Conservation (phyloP, 352 stramenopile genomes). For the Phytophthora kernoviae region DNA sequence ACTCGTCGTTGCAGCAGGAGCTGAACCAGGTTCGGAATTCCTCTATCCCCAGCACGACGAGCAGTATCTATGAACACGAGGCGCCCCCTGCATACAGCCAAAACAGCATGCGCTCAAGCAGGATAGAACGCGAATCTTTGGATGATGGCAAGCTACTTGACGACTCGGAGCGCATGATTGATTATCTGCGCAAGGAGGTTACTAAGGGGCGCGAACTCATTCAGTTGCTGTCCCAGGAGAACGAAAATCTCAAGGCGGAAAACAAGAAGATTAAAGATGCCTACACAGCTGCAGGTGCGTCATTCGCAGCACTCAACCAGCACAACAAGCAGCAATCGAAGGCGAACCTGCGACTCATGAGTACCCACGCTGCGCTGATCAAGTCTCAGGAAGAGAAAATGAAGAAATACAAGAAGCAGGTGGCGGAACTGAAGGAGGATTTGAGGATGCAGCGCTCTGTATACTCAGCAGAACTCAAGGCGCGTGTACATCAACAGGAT, state of each 20-base stretch:
- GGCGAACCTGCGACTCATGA: conserved; percentile 90
- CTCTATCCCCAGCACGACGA: conserved; percentile 30
- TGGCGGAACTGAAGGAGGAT: conserved; percentile 82
- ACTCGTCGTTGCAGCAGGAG: conserved; percentile 75
- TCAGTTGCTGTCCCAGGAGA: conserved; percentile 67
- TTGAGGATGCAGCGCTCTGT: conserved; percentile 80
- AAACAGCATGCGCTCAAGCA: conserved; percentile 34
- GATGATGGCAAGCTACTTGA: conserved; percentile 77
- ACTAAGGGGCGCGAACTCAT: conserved; percentile 78
- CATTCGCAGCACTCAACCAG: conserved; percentile 92
- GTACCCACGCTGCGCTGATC: conserved; percentile 82
- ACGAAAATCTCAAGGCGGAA: conserved; percentile 84
- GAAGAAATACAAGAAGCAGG: conserved; percentile 90
- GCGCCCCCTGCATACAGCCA: conserved; percentile 12
- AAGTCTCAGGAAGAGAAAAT: conserved; percentile 91
- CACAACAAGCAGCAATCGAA: conserved; percentile 95
- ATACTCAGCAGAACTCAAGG: conserved; percentile 79
- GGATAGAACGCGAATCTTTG: conserved; percentile 46
- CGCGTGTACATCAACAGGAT: conserved; percentile 52
- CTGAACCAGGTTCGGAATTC: conserved; percentile 65
- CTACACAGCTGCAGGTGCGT: conserved; percentile 91
- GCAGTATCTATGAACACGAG: conserved; percentile 55
- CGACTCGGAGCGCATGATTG: conserved; percentile 86
- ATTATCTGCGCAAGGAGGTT: conserved; percentile 82
- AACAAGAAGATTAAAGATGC: conserved; percentile 93